A percentile compares a stretch with the other conserved stretches of the same genome.
Evolutionary conservation across 2,329 filamentous ascomycete genomes (phyloP).

Genomic region (Xylogone sp.): DNA sequence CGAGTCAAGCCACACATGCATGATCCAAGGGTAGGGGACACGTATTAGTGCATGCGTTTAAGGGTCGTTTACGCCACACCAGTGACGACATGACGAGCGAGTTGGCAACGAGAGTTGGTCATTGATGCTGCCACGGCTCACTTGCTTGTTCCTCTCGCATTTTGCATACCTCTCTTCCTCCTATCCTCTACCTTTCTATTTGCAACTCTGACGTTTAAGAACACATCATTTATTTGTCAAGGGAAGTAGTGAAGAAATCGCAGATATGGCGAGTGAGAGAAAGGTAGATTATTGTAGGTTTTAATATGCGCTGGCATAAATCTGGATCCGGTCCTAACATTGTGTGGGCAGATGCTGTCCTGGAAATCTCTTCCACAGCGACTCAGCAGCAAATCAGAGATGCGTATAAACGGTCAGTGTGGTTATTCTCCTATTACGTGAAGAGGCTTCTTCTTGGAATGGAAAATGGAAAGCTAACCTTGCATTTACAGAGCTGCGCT

Average conservation of each 20-base stretch:
- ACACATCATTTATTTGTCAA: too few species aligned
- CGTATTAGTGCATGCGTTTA: background rate
- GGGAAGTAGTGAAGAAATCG: too few species aligned
- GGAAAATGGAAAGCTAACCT: conserved; percentile 1
- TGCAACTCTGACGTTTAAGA: too few species aligned
- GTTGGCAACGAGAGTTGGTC: background rate
- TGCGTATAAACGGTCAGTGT: conserved; percentile 79
- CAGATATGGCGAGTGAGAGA: too few species aligned
- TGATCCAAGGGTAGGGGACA: too few species aligned
- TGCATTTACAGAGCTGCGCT: conserved; percentile 64
- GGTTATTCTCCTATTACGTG: background rate
- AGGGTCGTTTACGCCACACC: background rate
- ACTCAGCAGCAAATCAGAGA: conserved; percentile 81
- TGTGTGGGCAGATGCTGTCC: conserved; percentile 57
- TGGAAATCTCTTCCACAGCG: conserved; percentile 70
- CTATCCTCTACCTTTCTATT: too few species aligned
- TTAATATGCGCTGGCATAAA: background rate
- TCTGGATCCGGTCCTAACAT: background rate
- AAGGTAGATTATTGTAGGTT: background rate
- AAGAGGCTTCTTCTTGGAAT: too few species aligned
- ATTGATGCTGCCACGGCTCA: too few species aligned
- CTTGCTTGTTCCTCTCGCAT: too few species aligned
- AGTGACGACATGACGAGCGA: background rate
- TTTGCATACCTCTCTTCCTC: too few species aligned
- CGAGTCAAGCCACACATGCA: too few species aligned